Conservation (phyloP, 1,139 yeast genomes). For the Zygoascus sp. region DNA sequence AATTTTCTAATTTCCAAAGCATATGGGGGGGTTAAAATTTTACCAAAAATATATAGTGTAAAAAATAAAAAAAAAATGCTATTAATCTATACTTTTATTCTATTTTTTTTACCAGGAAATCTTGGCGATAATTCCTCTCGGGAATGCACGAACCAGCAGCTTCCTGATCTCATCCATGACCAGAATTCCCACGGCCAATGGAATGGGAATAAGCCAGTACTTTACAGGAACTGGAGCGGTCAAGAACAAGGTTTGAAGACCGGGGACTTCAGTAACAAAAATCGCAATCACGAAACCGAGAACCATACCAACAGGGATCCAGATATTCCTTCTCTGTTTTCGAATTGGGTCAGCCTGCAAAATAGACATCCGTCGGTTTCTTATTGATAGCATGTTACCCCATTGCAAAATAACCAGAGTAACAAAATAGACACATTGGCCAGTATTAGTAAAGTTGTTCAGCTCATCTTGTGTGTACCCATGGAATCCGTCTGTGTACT, state of each 20-base stretch:
- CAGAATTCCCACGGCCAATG: slow-evolving; percentile 42
- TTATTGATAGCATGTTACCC: slow-evolving; percentile 45
- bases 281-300: slow-evolving; percentile 44
- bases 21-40: too few relatives aligned
- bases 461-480: slow-evolving; percentile 27
- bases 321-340: slow-evolving; percentile 30
- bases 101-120: slow-evolving; percentile 19
- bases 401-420: slow-evolving; percentile 49
- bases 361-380: slow-evolving; percentile 45
- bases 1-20: too few relatives aligned
- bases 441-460: slow-evolving; percentile 32
- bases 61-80: too few relatives aligned
- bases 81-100: neutral
- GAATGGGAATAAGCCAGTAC: slow-evolving; percentile 46
- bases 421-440: slow-evolving; percentile 48
- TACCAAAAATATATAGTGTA: too few relatives aligned
- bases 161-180: slow-evolving; percentile 46
- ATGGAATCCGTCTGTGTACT: slow-evolving; percentile 32
- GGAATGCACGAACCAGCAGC: slow-evolving; percentile 32
- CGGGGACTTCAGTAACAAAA: slow-evolving; percentile 46
- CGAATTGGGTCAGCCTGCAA: slow-evolving; percentile 42
- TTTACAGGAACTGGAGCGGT: slow-evolving; percentile 46
- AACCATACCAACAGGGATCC: slow-evolving; percentile 38
- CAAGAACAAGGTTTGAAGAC: slow-evolving; percentile 39
- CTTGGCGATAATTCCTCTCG: slow-evolving; percentile 20